A percentile compares a stretch with the other conserved stretches of the same genome.
Conservation (phyloP, 176 grass and related monocot genomes). For the sorghum (Sorghum bicolor) region Sorghum_bicolor_NCBIv3 NC_012871.2:63869501-63870000, state of each 20-base stretch:
- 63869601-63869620: not conserved
- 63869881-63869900: constrained; percentile 27
- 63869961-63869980: not conserved
- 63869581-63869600: not conserved
- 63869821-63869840: constrained; percentile 18
- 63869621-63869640: constrained; percentile 42
- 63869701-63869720: constrained; percentile 27
- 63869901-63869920: constrained; percentile 23
- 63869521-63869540: constrained; percentile 37
- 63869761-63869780: not conserved
- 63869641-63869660: not conserved
- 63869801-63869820: too few species aligned
- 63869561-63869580: not conserved
- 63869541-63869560: constrained; percentile 42
- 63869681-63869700: constrained; percentile 21
- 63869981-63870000: not conserved
- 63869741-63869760: not conserved
- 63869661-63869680: constrained; percentile 20
- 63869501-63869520: not conserved
- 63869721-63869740: not conserved
- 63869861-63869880: constrained; percentile 24
- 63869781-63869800: not conserved
- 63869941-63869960: constrained; percentile 16
- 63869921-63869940: constrained; percentile 39
- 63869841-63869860: constrained; percentile 40